Evolutionary conservation across 2,329 filamentous ascomycete genomes (phyloP), one percentile per base, ranked within the genome.

Genomic region (Aspergillus tubingensis): DNA sequence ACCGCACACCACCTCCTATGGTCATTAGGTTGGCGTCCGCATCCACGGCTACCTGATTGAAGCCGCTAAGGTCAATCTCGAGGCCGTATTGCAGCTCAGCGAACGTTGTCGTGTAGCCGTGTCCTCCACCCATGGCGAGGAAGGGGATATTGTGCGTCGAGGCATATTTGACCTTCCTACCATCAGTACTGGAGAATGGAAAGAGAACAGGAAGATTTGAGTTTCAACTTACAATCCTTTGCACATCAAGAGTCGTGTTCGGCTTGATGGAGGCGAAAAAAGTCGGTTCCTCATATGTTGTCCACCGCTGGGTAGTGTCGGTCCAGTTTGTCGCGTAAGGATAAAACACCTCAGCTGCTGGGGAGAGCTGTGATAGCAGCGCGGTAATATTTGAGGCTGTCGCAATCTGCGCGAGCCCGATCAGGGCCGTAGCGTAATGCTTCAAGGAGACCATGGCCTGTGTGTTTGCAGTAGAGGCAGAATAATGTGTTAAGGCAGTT

Each of bases 21-120:
- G 50, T 54, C 38, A 59, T 17, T n/a, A 6, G 8, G 2, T 54
- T 54, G 2, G n/a, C 21, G 3, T 11, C 5, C 5, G 38, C 25
- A 4, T 49, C 13, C 23, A 59, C 25, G 3, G 4, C 8, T 3
- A 54, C 39, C 5, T 36, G 32, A 6, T 48, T 8, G n/a, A 59
- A 54, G 8, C 17, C 13, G 21, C 57, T 49, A 2, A 59, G 57
- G 41, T 59, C 57, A 8, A 59, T 59, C n/a, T 59, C 19, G 49
- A 59, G 27, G 11, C 57, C 57, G 2, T 41, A 19, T 11, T 39
- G 7, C 0, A 54, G 3, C 4, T 15, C 17, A 4, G 13, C 49
- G 5, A 48, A 27, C 3, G 49, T 48, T 4, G 50, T 54, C 10
- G 39, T 54, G 13, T 38, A 44, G 7, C 57, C 57, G 27, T 59